Percentiles rank a stretch among this genome's conserved stretches.
These are phyloP conservation scores for Flaveria trinervia DNA, from an alignment of 129 eudicot species.

Conservation along the genomic window DNA sequence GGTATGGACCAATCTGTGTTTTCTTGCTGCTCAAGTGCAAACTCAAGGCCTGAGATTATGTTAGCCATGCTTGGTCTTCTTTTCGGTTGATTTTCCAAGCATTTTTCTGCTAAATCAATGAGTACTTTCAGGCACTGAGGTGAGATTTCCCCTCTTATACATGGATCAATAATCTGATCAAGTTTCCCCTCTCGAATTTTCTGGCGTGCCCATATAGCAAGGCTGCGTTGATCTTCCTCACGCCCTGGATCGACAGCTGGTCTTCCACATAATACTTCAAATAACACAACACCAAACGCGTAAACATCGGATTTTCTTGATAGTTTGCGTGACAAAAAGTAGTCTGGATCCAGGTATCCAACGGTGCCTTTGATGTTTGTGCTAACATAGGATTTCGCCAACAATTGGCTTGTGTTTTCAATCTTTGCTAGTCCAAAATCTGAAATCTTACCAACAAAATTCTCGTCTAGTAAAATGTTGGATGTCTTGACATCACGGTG, in stretches of 20 bases:
- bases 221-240: conserved; percentile 48
- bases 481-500: conserved; percentile 51
- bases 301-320: conserved; percentile 48
- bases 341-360: conserved; percentile 52
- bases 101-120: conserved; percentile 37
- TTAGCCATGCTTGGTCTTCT: conserved; percentile 60
- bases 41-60: conserved; percentile 46
- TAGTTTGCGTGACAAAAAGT: conserved; percentile 39
- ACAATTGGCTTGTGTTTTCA: conserved; percentile 22
- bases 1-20: conserved; percentile 36
- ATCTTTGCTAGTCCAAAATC: conserved; percentile 45
- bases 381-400: conserved; percentile 37
- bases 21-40: conserved; percentile 42
- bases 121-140: conserved; percentile 30
- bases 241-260: conserved; percentile 50
- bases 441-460: conserved; percentile 38
- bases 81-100: conserved; percentile 47
- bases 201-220: conserved; percentile 40
- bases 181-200: conserved; percentile 37
- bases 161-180: conserved; percentile 43
- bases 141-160: conserved; percentile 37
- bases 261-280: conserved; percentile 58
- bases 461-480: conserved; percentile 41
- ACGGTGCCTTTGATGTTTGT: conserved; percentile 46
- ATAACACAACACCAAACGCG: conserved; percentile 57